Evolutionary conservation across 192 early-diverging fungal genomes (phyloP).

Genomic region (Backusella parvicylindrica): DNA sequence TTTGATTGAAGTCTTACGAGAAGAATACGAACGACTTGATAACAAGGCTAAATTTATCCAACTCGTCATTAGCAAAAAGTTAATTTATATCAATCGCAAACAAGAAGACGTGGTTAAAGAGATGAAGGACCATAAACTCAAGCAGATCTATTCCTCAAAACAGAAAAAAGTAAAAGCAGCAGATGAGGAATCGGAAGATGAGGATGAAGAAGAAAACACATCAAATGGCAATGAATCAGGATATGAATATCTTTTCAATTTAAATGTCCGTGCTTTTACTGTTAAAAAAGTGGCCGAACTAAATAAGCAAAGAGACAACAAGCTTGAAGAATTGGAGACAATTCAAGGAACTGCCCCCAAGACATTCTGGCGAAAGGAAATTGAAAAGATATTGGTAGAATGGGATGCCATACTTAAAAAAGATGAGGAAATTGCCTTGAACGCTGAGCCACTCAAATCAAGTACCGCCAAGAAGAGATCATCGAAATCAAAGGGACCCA

Average conservation of each 20-base stretch:
- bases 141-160: slow-evolving; percentile 51
- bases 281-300: slow-evolving; percentile 81
- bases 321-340: slow-evolving; percentile 64
- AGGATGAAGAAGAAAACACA: slow-evolving; percentile 28
- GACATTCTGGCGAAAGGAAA: slow-evolving; percentile 82
- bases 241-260: slow-evolving; percentile 86
- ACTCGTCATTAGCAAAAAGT: slow-evolving; percentile 83
- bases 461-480: slow-evolving; percentile 12
- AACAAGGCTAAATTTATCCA: slow-evolving; percentile 88
- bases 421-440: slow-evolving; percentile 10
- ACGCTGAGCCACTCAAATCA: slow-evolving; percentile 8
- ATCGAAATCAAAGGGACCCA: not conserved
- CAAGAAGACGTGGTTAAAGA: slow-evolving; percentile 71
- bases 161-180: slow-evolving; percentile 30
- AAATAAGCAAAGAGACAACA: slow-evolving; percentile 61
- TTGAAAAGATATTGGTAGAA: slow-evolving; percentile 77
- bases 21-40: slow-evolving; percentile 65
- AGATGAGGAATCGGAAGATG: slow-evolving; percentile 42
- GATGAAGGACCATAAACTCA: slow-evolving; percentile 65
- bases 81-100: slow-evolving; percentile 86
- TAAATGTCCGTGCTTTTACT: slow-evolving; percentile 91
- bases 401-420: slow-evolving; percentile 61
- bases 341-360: slow-evolving; percentile 61
- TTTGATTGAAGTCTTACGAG: slow-evolving; percentile 59
- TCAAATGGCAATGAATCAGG: slow-evolving; percentile 32